Evolutionary conservation across 2,329 filamentous ascomycete species (phyloP).

Genomic region (Didymellaceae sp.): DNA sequence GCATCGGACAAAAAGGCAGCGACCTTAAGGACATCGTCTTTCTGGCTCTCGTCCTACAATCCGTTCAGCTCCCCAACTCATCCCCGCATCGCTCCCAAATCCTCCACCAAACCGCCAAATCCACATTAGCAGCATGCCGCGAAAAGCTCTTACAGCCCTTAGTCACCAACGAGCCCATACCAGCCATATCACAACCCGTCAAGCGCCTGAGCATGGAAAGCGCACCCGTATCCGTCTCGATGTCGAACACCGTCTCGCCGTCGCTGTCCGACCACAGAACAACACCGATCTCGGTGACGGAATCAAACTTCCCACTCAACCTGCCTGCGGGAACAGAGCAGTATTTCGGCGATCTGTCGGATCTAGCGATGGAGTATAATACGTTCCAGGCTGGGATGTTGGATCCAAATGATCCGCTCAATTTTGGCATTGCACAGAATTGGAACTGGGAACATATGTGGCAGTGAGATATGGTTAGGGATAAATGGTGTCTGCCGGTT

Average conservation of each 20-base stretch:
- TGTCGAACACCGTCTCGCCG: neutral
- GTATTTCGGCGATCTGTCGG: conserved; percentile 21
- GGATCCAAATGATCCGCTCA: conserved; percentile 15
- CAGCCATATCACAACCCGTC: neutral
- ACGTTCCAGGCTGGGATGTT: conserved; percentile 10
- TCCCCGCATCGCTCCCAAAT: neutral
- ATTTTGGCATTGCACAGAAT: conserved; percentile 16
- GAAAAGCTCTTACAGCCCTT: conserved; percentile 21
- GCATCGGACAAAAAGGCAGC: conserved; percentile 25
- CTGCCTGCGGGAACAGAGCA: conserved; percentile 15
- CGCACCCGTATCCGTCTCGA: neutral
- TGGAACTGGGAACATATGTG: conserved; percentile 31
- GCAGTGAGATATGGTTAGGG: conserved; percentile 25
- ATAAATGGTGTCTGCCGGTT: too few relatives aligned
- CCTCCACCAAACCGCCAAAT: conserved; percentile 13
- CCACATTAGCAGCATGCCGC: conserved; percentile 20
- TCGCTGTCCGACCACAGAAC: conserved; percentile 6
- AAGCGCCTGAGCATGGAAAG: conserved; percentile 10
- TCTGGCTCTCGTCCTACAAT: conserved; percentile 24
- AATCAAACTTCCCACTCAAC: neutral
- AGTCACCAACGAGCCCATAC: conserved; percentile 1
- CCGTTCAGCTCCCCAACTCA: conserved; percentile 16
- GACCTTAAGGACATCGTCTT: conserved; percentile 33
- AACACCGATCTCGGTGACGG: conserved; percentile 2
- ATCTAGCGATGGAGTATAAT: conserved; percentile 20